Percentiles rank a stretch among this genome's conserved stretches.
phyloP scores from a whole-genome alignment of 208 protist genomes.

The Leptomonas seymouri region DNA sequence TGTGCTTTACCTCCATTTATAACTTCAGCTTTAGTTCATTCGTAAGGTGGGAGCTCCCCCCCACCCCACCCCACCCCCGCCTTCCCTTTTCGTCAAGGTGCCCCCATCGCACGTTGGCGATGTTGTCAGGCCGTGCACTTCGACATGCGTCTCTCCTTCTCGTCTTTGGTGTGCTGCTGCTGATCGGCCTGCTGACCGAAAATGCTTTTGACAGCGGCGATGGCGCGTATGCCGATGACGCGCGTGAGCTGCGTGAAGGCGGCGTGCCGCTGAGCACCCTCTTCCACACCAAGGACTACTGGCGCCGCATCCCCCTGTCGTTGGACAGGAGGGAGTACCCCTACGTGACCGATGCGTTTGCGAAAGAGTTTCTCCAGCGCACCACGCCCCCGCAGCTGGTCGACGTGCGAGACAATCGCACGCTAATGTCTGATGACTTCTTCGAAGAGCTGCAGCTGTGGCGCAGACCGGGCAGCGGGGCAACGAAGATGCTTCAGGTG shows the following conservation, averaged over 20 bases:
- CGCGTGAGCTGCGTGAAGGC: slow-evolving; percentile 2
- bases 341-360: slow-evolving; percentile 13
- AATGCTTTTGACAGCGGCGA: slow-evolving; percentile 19
- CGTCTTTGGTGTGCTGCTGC: slow-evolving; percentile 27
- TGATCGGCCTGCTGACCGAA: slow-evolving; percentile 14
- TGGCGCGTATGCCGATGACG: slow-evolving; percentile 18
- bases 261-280: slow-evolving; percentile 2
- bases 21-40: too few species aligned
- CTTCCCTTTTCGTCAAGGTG: not conserved
- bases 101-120: not conserved
- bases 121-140: slow-evolving; percentile 9
- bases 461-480: slow-evolving; percentile 18
- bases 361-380: slow-evolving; percentile 14
- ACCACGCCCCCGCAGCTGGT: slow-evolving; percentile 17
- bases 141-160: slow-evolving; percentile 28
- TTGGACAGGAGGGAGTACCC: slow-evolving; percentile 6
- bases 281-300: slow-evolving; percentile 4
- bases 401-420: slow-evolving; percentile 32
- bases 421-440: slow-evolving; percentile 40
- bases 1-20: too few species aligned
- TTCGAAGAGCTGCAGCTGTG: slow-evolving; percentile 41
- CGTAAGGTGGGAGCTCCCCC: too few species aligned
- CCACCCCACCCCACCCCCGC: too few species aligned
- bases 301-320: slow-evolving; percentile 14
- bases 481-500: slow-evolving; percentile 3